Percentiles rank a stretch among this genome's conserved stretches.
phyloP scores from a whole-genome alignment of 805 yeast genomes.

The Lipomyces yamanashiensis region DNA sequence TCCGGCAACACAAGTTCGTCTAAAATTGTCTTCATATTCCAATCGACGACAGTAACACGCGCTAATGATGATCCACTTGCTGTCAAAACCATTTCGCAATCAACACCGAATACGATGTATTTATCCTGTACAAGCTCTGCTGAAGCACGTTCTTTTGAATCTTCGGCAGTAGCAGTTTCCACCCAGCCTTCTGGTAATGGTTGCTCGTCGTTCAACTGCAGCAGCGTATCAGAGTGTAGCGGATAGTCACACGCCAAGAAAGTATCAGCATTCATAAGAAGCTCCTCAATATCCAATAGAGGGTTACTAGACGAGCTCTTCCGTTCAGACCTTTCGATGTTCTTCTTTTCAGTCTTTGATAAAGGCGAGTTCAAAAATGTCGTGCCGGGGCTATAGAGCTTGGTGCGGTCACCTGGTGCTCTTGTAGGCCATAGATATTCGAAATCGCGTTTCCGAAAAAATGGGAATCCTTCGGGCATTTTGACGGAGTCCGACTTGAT shows the following conservation, averaged over 20 bases:
- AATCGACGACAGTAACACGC: conserved; percentile 69
- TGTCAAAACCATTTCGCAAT: conserved; percentile 90
- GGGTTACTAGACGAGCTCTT: neutral
- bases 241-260: conserved; percentile 62
- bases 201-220: conserved; percentile 5
- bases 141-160: conserved; percentile 35
- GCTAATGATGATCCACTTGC: conserved; percentile 69
- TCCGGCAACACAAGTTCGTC: conserved; percentile 82
- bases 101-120: conserved; percentile 65
- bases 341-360: conserved; percentile 59
- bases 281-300: conserved; percentile 40
- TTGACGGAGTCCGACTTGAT: conserved; percentile 20
- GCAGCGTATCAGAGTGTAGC: conserved; percentile 53
- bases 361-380: conserved; percentile 63
- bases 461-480: conserved; percentile 39
- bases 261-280: conserved; percentile 57
- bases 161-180: conserved; percentile 53
- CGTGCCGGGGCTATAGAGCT: conserved; percentile 58
- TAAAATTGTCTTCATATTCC: conserved; percentile 53
- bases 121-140: conserved; percentile 22
- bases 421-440: conserved; percentile 53
- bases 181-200: conserved; percentile 53
- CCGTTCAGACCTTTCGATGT: neutral
- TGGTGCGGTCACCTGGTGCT: conserved; percentile 70
- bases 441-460: conserved; percentile 42